phyloP scores from a whole-genome alignment of 139 green algal genomes.

The Chlorella sp. region DNA sequence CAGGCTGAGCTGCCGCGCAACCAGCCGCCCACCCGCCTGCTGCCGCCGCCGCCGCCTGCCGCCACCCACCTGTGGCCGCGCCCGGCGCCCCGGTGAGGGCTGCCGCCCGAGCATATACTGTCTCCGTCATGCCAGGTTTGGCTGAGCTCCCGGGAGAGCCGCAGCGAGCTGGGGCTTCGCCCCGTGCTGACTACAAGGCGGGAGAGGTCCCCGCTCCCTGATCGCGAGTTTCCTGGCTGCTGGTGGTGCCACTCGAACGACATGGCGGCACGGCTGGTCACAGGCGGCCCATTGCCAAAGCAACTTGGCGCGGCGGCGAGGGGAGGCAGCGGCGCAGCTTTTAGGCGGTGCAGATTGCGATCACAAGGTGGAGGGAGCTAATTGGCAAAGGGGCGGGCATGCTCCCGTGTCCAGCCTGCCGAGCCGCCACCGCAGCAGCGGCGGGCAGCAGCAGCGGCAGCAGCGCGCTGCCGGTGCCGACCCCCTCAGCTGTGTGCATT shows the following conservation, averaged over 20 bases:
- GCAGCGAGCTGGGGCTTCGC: background rate
- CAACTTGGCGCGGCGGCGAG: too few species aligned
- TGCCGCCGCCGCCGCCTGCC: background rate
- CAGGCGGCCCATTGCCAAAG: too few species aligned
- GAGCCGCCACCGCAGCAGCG: background rate
- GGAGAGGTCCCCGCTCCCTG: background rate
- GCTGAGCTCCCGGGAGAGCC: background rate
- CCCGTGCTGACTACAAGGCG: background rate
- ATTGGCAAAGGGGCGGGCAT: too few species aligned
- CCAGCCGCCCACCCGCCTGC: background rate
- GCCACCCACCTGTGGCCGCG: slow-evolving; percentile 4
- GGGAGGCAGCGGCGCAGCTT: too few species aligned
- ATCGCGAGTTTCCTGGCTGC: background rate
- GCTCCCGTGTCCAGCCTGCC: background rate
- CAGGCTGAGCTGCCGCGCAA: too few species aligned
- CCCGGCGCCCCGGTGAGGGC: background rate
- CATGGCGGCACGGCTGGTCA: background rate
- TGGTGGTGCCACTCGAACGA: background rate
- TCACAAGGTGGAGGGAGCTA: too few species aligned
- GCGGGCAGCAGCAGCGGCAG: too few species aligned
- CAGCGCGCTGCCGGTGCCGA: too few species aligned
- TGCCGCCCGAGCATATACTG: background rate
- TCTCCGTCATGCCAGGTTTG: background rate
- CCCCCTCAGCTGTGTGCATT: too few species aligned
- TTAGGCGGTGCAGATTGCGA: too few species aligned